These are phyloP conservation scores for Trifolium subterraneum DNA, from an alignment of 306 rosid species.

Conservation along the genomic window DNA sequence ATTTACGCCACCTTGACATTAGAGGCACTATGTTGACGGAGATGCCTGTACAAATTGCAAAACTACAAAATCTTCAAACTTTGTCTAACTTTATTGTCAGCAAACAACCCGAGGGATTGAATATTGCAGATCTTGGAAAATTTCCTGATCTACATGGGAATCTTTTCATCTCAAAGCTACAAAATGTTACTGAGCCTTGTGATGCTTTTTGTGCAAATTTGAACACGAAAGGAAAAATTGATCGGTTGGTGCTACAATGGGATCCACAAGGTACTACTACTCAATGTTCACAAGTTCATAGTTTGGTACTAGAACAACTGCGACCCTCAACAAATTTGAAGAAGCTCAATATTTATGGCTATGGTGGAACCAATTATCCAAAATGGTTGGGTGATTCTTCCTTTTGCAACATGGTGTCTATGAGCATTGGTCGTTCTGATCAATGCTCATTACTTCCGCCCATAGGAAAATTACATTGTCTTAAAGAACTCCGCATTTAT, in stretches of 20 bases:
- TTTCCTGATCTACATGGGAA: background rate
- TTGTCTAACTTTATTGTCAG: no score
- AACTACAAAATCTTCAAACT: no score
- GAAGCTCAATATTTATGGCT: background rate
- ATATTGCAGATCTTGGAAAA: background rate
- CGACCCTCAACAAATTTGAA: slow-evolving; percentile 10
- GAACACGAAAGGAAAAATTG: background rate
- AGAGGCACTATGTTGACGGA: no score
- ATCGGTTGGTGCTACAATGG: background rate
- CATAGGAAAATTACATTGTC: slow-evolving; percentile 2
- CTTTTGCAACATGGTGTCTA: slow-evolving; percentile 9
- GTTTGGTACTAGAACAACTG: background rate
- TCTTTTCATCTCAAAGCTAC: background rate
- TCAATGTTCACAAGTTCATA: background rate
- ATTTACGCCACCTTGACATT: no score
- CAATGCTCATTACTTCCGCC: slow-evolving; percentile 3
- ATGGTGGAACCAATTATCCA: slow-evolving; percentile 25
- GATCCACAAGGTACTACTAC: no score
- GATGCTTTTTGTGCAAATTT: background rate
- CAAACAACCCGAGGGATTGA: no score
- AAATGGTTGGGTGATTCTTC: background rate
- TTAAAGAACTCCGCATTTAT: background rate
- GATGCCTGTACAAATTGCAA: no score
- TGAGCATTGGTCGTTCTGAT: background rate
- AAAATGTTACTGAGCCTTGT: background rate